Evolutionary conservation across 2,329 filamentous ascomycete genomes (phyloP).

Genomic region (Aureobasidium melanogenum): DNA sequence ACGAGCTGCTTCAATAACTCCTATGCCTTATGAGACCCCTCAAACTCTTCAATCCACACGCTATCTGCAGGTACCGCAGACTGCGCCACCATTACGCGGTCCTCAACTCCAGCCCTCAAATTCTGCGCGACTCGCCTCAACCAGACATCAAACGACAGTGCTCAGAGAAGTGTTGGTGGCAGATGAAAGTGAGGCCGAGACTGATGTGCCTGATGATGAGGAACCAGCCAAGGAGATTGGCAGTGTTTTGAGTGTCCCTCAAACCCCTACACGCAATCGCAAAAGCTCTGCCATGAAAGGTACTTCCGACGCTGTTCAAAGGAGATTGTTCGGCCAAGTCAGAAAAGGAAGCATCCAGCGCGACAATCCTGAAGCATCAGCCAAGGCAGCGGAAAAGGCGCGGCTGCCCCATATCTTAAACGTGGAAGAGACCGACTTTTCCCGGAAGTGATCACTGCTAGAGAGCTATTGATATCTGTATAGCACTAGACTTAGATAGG

Average conservation of each 20-base stretch:
- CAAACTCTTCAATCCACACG: constrained; percentile 29
- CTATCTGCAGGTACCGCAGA: constrained; percentile 13
- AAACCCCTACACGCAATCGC: constrained; percentile 1
- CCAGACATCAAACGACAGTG: not conserved
- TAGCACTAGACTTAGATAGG: constrained; percentile 1
- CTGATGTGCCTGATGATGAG: constrained; percentile 50
- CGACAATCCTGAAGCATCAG: not conserved
- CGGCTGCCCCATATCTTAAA: not conserved
- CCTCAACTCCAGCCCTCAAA: not conserved
- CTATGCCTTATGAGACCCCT: constrained; percentile 20
- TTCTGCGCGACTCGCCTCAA: not conserved
- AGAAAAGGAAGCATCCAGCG: not conserved
- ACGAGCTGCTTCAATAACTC: constrained; percentile 16
- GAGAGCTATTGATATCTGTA: not conserved
- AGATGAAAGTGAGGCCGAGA: constrained; percentile 42
- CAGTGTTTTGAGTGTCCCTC: not conserved
- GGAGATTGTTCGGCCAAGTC: not conserved
- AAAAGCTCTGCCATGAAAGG: not conserved
- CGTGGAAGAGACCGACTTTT: not conserved
- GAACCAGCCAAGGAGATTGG: constrained; percentile 44
- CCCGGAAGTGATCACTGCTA: not conserved
- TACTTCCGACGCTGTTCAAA: not conserved
- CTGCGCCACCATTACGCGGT: constrained; percentile 11
- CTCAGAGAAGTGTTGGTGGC: constrained; percentile 33
- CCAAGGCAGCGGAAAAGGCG: not conserved